Evolutionary conservation across 2,329 filamentous ascomycete species (phyloP).

Genomic region (Exophiala oligosperma): DNA sequence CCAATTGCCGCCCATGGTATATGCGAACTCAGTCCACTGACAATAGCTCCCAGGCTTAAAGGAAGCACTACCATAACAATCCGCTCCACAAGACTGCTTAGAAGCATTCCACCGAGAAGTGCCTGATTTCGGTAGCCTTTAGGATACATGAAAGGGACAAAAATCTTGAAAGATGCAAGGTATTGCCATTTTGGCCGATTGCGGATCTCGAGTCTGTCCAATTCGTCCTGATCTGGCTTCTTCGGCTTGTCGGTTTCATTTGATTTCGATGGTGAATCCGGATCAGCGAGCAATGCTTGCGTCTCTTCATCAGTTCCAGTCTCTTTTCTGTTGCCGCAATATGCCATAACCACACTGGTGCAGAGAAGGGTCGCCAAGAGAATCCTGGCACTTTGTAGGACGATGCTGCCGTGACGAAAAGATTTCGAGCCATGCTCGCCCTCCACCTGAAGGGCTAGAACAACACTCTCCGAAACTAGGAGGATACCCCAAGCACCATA

Average conservation of each 20-base stretch:
- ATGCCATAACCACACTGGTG: background rate
- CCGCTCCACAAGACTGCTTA: constrained; percentile 70
- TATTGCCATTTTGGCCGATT: constrained; percentile 59
- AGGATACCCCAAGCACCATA: constrained; percentile 63
- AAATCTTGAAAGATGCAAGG: constrained; percentile 70
- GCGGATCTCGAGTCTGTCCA: constrained; percentile 42
- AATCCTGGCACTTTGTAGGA: constrained; percentile 24
- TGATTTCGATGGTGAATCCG: constrained; percentile 42
- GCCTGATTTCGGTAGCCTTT: constrained; percentile 66
- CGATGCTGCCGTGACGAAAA: background rate
- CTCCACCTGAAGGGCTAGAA: constrained; percentile 4
- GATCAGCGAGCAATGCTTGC: constrained; percentile 40
- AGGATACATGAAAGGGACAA: constrained; percentile 80
- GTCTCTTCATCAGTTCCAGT: constrained; percentile 14
- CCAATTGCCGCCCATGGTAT: constrained; percentile 56
- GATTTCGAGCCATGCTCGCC: background rate
- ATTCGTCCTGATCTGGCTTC: constrained; percentile 58
- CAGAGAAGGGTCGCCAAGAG: constrained; percentile 9
- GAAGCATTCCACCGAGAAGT: constrained; percentile 63
- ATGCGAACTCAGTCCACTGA: constrained; percentile 62
- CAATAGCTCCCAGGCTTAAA: constrained; percentile 77
- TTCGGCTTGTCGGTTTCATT: constrained; percentile 56
- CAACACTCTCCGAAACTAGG: constrained; percentile 52
- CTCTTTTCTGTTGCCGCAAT: background rate
- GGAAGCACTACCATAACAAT: constrained; percentile 75